These are phyloP conservation scores for Chondrus crispus DNA, from an alignment of 23 red algal species.

Conservation along the genomic window DNA sequence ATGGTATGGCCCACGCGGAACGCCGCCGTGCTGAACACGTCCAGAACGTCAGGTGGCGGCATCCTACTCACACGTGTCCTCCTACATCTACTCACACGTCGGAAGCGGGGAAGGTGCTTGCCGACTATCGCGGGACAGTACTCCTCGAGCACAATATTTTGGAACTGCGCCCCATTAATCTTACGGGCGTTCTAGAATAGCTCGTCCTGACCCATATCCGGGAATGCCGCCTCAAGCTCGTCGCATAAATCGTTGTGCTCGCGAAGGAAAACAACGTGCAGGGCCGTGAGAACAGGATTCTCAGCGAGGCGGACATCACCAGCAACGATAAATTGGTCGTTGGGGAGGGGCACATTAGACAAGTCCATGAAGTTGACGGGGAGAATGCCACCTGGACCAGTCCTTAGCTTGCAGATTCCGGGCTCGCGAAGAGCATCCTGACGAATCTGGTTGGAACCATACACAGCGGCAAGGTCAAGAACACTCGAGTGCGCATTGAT, in stretches of 20 bases:
- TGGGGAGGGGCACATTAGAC: too few relatives aligned
- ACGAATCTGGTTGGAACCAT: conserved; percentile 22
- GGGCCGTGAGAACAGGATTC: conserved; percentile 7
- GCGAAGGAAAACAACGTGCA: conserved; percentile 51
- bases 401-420: conserved; percentile 2
- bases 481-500: not conserved
- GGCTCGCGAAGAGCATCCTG: conserved; percentile 7
- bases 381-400: conserved; percentile 1
- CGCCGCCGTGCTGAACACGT: conserved; percentile 47
- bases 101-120: not conserved
- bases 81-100: not conserved
- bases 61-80: not conserved
- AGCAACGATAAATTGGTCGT: too few relatives aligned
- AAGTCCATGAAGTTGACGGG: too few relatives aligned
- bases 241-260: conserved; percentile 50
- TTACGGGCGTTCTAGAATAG: conserved; percentile 28
- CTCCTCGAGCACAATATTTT: conserved; percentile 53
- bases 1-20: conserved; percentile 60
- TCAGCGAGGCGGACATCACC: conserved; percentile 39
- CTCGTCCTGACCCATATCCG: not conserved
- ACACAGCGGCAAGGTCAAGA: conserved; percentile 35
- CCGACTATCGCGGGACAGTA: conserved; percentile 24
- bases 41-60: too few relatives aligned
- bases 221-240: not conserved
- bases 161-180: conserved; percentile 33